Conservation (phyloP, 75 land plant genomes). For the Sequoiadendron giganteum region DNA sequence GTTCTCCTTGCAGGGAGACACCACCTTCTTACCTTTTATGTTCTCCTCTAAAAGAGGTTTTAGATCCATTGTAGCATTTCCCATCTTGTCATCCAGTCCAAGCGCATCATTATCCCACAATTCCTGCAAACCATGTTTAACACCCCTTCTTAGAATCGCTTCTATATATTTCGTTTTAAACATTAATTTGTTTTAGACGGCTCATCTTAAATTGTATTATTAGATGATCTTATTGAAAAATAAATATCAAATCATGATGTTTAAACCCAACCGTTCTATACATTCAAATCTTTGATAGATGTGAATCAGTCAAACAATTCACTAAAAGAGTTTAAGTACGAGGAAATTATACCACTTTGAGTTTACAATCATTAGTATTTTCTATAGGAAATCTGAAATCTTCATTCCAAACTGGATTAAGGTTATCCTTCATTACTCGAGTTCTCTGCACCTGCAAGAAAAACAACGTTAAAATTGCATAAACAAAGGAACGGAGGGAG, state of each 20-base stretch:
- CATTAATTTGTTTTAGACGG: too few relatives aligned
- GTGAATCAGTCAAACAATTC: not conserved
- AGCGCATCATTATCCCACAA: slow-evolving; percentile 55
- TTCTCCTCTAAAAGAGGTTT: slow-evolving; percentile 26
- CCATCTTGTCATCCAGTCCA: slow-evolving; percentile 50
- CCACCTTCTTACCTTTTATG: slow-evolving; percentile 10
- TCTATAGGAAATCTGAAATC: slow-evolving; percentile 55
- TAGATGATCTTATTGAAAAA: too few relatives aligned
- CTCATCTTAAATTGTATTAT: too few relatives aligned
- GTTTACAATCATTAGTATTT: not conserved
- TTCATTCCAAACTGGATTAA: slow-evolving; percentile 79
- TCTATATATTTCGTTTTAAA: too few relatives aligned
- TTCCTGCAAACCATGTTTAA: slow-evolving; percentile 19
- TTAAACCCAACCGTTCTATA: not conserved
- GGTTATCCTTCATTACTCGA: slow-evolving; percentile 40
- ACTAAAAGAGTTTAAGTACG: not conserved
- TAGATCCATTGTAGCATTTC: slow-evolving; percentile 46
- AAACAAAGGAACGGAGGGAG: not conserved
- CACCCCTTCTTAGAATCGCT: not conserved
- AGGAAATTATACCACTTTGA: not conserved
- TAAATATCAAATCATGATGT: too few relatives aligned
- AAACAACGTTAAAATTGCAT: not conserved
- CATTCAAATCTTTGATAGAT: not conserved
- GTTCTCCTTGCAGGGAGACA: not conserved
- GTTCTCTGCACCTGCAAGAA: slow-evolving; percentile 55